These are phyloP conservation scores for Phyllosticta citriasiana DNA, from an alignment of 2,329 filamentous ascomycete genomes.

Conservation along the genomic window DNA sequence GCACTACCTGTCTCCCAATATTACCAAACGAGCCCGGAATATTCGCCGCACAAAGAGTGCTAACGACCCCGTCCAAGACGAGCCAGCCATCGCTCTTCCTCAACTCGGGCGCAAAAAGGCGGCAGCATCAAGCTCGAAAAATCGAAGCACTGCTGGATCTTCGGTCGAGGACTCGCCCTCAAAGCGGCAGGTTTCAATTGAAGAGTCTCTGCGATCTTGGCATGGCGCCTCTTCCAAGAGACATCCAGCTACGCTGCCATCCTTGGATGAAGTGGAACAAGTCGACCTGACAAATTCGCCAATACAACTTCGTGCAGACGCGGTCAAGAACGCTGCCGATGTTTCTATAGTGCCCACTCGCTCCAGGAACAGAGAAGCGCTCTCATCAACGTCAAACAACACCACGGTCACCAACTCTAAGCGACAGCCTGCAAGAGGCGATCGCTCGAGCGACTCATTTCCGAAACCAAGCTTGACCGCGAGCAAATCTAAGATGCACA, in stretches of 20 bases:
- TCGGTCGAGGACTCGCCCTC: background rate
- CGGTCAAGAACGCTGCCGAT: background rate
- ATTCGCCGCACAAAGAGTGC: background rate
- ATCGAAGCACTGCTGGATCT: background rate
- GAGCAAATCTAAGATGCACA: background rate
- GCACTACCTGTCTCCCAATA: slow-evolving; percentile 4
- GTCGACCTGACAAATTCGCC: slow-evolving; percentile 7
- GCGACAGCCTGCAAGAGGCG: background rate
- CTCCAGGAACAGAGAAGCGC: background rate
- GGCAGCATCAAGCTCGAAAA: background rate
- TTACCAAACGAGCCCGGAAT: background rate
- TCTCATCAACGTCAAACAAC: background rate
- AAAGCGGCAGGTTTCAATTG: background rate
- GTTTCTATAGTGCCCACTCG: background rate
- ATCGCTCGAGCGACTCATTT: background rate
- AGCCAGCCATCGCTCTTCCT: background rate
- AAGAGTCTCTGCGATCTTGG: background rate
- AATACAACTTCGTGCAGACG: background rate
- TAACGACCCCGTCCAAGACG: background rate
- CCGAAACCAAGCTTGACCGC: background rate
- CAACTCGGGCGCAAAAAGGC: background rate
- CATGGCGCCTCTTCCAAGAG: background rate
- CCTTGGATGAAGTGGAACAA: slow-evolving; percentile 5
- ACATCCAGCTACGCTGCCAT: no score
- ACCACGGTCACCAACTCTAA: background rate